A percentile compares a stretch with the other conserved stretches of the same genome.
Conservation (phyloP, 1,284 basidiomycete species). For the Schizopora paradoxa region DNA sequence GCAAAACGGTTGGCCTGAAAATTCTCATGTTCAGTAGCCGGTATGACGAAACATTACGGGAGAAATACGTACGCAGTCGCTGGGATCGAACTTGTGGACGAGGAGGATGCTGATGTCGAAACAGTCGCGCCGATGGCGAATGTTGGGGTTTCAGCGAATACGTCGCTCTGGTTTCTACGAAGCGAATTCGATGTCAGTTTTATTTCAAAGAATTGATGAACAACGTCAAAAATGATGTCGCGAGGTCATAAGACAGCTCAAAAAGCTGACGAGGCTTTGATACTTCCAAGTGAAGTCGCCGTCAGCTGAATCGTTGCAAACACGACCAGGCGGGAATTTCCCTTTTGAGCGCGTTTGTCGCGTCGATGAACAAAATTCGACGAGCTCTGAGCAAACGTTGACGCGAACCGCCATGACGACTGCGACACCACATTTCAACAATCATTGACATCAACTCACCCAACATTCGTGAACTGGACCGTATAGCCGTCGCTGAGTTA, state of each 20-base stretch:
- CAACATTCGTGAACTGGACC: conserved; percentile 43
- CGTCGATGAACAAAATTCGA: too few species aligned
- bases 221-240: not conserved
- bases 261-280: too few species aligned
- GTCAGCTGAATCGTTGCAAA: too few species aligned
- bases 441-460: conserved; percentile 26
- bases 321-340: too few species aligned
- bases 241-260: not conserved
- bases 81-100: conserved; percentile 19
- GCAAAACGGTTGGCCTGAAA: not conserved
- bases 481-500: conserved; percentile 44
- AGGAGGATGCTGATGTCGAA: conserved; percentile 20
- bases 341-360: too few species aligned
- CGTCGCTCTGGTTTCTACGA: conserved; percentile 41
- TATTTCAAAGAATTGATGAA: not conserved
- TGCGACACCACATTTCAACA: not conserved
- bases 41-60: conserved; percentile 10
- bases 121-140: conserved; percentile 41
- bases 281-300: too few species aligned
- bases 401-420: too few species aligned
- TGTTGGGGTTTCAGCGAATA: conserved; percentile 36
- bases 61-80: conserved; percentile 11
- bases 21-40: not conserved
- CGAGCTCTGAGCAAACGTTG: too few species aligned
- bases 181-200: not conserved